Evolutionary conservation across 2,329 filamentous ascomycete species (phyloP).

Genomic region (Aspergillus versicolor): DNA sequence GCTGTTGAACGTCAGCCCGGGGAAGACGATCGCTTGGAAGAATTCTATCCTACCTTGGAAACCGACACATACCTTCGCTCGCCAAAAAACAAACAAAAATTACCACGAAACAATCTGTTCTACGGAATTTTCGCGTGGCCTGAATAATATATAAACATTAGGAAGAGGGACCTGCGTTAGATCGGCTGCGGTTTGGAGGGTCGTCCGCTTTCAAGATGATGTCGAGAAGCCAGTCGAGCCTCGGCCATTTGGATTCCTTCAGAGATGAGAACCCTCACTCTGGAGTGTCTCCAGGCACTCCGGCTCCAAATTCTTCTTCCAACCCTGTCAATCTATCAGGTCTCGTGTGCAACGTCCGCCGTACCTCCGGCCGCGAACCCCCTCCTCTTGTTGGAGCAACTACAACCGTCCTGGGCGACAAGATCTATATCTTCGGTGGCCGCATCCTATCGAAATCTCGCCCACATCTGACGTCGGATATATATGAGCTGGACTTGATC

Average conservation of each 20-base stretch:
- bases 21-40: conserved; percentile 3
- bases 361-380: conserved; percentile 88
- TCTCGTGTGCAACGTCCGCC: conserved; percentile 67
- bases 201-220: conserved; percentile 28
- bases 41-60: not conserved
- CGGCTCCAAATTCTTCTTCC: conserved; percentile 29
- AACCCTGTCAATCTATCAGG: conserved; percentile 63
- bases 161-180: not conserved
- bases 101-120: too few relatives aligned
- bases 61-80: not conserved
- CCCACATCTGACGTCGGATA: conserved; percentile 80
- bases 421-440: conserved; percentile 94
- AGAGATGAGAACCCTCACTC: conserved; percentile 31
- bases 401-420: conserved; percentile 91
- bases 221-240: conserved; percentile 41
- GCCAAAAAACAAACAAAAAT: not conserved
- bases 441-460: conserved; percentile 80
- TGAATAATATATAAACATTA: not conserved
- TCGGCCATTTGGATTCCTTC: conserved; percentile 33
- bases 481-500: conserved; percentile 92
- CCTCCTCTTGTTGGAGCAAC: conserved; percentile 91
- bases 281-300: conserved; percentile 30
- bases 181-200: conserved; percentile 1
- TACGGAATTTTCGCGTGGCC: not conserved
- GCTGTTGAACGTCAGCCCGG: conserved; percentile 4